phyloP scores from a whole-genome alignment of 441 rosid species.

The Geranium incanum region DNA sequence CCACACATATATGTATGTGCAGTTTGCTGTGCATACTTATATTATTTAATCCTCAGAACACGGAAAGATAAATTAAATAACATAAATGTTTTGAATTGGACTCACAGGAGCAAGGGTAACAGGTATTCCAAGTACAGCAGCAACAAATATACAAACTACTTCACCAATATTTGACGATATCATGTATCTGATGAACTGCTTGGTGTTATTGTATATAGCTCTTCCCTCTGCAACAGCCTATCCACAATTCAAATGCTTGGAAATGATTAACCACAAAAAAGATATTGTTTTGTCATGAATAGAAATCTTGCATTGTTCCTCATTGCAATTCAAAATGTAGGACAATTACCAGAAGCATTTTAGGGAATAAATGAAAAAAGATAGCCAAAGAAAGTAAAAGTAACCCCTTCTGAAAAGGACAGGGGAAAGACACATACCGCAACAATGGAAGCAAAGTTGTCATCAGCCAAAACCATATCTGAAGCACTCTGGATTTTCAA shows the following conservation, averaged over 20 bases:
- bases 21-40: constrained; percentile 1
- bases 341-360: neutral
- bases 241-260: constrained; percentile 19
- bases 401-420: constrained; percentile 10
- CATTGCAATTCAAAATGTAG: neutral
- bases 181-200: constrained; percentile 99
- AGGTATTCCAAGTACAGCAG: constrained; percentile 96
- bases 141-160: constrained; percentile 98
- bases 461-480: constrained; percentile 99
- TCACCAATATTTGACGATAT: constrained; percentile 99
- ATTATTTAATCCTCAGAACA: neutral
- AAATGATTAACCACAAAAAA: constrained; percentile 11
- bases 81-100: constrained; percentile 24
- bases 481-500: constrained; percentile 73
- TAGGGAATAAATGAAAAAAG: neutral
- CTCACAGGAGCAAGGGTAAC: constrained; percentile 98
- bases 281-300: neutral
- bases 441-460: constrained; percentile 93
- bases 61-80: constrained; percentile 4
- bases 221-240: constrained; percentile 99
- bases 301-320: neutral
- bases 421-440: constrained; percentile 49
- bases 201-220: constrained; percentile 96
- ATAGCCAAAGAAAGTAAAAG: constrained; percentile 12
- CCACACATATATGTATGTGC: neutral